These are phyloP conservation scores for Fusarium bulbicola DNA, from an alignment of 2,329 filamentous ascomycete genomes.

Conservation along the genomic window DNA sequence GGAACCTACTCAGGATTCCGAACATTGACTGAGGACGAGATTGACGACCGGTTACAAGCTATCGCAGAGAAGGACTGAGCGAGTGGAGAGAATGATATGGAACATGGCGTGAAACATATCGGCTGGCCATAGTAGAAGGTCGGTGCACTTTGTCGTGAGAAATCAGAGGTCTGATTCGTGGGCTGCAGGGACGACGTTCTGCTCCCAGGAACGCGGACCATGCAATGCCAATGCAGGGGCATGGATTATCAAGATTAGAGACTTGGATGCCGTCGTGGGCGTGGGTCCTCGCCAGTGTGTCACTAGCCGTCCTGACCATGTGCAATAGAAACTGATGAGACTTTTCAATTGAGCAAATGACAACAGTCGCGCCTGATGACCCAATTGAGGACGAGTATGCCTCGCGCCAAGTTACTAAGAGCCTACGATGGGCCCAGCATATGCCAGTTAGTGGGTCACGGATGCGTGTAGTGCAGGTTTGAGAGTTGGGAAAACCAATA, in stretches of 20 bases:
- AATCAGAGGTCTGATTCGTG: constrained; percentile 33
- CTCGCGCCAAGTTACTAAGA: constrained; percentile 37
- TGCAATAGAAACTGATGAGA: constrained; percentile 42
- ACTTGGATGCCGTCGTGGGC: constrained; percentile 27
- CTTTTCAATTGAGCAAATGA: constrained; percentile 32
- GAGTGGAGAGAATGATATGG: constrained; percentile 33
- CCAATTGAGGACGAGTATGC: constrained; percentile 43
- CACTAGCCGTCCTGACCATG: constrained; percentile 40
- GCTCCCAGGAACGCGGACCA: constrained; percentile 34
- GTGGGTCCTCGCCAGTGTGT: constrained; percentile 36
- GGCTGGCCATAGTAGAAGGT: constrained; percentile 14
- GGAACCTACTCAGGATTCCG: constrained; percentile 83
- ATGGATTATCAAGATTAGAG: constrained; percentile 30
- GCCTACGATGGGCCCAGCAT: constrained; percentile 17
- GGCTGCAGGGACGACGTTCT: constrained; percentile 23
- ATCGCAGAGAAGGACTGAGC: constrained; percentile 97
- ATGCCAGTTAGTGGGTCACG: constrained; percentile 30
- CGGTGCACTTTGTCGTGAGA: constrained; percentile 17
- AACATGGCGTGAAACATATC: constrained; percentile 21
- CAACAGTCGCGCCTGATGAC: constrained; percentile 38
- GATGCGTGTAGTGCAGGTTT: neutral
- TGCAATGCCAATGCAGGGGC: constrained; percentile 36
- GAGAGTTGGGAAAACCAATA: constrained; percentile 29
- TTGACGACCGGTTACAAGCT: constrained; percentile 96
- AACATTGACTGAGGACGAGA: constrained; percentile 94